Evolutionary conservation across 2,329 filamentous ascomycete genomes (phyloP).

Genomic region (Neurospora sp.): DNA sequence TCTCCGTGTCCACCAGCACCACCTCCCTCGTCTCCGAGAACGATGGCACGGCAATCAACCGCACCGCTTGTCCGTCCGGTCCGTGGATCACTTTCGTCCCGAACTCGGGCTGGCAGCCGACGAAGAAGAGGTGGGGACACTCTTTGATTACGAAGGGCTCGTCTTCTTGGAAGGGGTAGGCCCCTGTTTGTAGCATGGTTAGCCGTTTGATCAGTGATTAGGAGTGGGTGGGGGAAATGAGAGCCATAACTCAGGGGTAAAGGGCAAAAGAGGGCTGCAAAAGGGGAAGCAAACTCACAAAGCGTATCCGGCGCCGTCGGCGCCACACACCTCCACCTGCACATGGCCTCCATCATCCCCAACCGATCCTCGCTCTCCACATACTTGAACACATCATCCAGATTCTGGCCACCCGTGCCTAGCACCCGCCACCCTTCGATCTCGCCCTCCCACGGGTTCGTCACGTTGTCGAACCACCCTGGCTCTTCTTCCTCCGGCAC

Average conservation of each 20-base stretch:
- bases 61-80: constrained; percentile 56
- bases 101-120: constrained; percentile 74
- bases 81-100: constrained; percentile 61
- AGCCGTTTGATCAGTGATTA: constrained; percentile 1
- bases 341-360: constrained; percentile 88
- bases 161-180: constrained; percentile 89
- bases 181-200: constrained; percentile 46
- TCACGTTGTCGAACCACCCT: constrained; percentile 79
- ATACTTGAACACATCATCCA: constrained; percentile 91
- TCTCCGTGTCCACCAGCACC: constrained; percentile 77
- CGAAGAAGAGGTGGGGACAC: constrained; percentile 87
- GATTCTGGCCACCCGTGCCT: constrained; percentile 81
- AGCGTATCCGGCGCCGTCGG: constrained; percentile 94
- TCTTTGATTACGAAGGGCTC: constrained; percentile 81
- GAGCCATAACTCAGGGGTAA: no score
- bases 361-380: constrained; percentile 67
- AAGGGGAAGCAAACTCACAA: constrained; percentile 46
- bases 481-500: constrained; percentile 33
- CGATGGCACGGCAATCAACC: constrained; percentile 72
- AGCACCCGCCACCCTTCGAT: constrained; percentile 83
- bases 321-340: constrained; percentile 82
- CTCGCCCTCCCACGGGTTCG: constrained; percentile 88
- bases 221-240: no score
- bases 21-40: constrained; percentile 72
- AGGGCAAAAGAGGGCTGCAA: neutral